Evolutionary conservation across 2,329 filamentous ascomycete species (phyloP), one percentile per base, ranked within the genome.

Genomic region (Proliferodiscus dingleyae): DNA sequence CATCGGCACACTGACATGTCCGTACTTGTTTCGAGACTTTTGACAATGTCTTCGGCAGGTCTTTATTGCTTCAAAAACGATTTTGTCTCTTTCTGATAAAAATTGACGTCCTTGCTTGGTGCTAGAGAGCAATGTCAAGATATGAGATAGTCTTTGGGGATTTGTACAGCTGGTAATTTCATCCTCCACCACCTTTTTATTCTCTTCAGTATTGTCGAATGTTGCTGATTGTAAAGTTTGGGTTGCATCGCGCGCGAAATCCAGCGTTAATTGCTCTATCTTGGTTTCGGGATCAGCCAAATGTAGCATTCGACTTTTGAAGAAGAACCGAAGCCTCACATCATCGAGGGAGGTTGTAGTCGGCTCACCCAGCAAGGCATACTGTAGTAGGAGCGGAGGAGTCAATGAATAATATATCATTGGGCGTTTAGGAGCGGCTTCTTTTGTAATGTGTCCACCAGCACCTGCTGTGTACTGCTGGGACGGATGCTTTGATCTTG

Each of bases 281-380:
- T 40, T 50, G 3, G 45, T 36, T 4, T 43, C 22, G 6, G 38
- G 24, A 13, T 29, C 41, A 49, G 33, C 22, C 23, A 26, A 21
- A 13, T 22, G 4, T 5, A 23, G 3, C 24, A 26, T 26, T 26
- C 24, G 24, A 6, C 11, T 26, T 11, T 11, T 26, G 24, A 26
- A 26, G 24, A 26, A 6, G 11, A 11, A 26, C 11, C 11, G 6
- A 6, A 26, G 24, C 24, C 24, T 6, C 11, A 26, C 6, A 26
- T 5, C 16, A 18, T 3, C 4, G 11, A 10, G 15, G 15, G 19
- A 5, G 15, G 16, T 13, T 16, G 11, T n/a, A n/a, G 23, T 29
- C 13, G 52, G 49, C 28, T 52, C 39, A 7, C 58, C 58, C 9
- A 53, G 39, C 4, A 61, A 39, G 15, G 53, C 54, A 46, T 54